Evolutionary conservation across 768 basidiomycete species (phyloP), one percentile per base, ranked within the genome.

Genomic region (Rhizopogon sp.): DNA sequence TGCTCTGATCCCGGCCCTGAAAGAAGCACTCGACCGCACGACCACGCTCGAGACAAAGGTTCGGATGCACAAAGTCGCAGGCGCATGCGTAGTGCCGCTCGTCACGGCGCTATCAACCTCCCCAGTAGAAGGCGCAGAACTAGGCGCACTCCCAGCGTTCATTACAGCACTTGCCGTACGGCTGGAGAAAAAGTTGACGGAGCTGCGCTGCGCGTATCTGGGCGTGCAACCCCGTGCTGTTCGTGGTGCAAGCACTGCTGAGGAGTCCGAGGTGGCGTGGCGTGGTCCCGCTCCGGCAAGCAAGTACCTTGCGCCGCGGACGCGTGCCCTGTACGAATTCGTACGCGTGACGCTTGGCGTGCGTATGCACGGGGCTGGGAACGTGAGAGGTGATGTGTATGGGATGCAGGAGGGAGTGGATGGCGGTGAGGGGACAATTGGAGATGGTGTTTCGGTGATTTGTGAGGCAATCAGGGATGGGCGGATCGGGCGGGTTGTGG

Each of bases 391-490:
- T 7, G 87, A 83, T 60, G 79, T 73, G 58, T 79, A 79, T 52
- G 87, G 89, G 7, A 76, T 85, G 68, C 60, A 56, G 22, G 57
- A 54, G 29, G 85, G 83, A 10, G 77, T 82, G 10, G 84, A 85
- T 49, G 85, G 40, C 3, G 43, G n/a, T 58, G 63, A 2, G 40
- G 44, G 20, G 39, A 87, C 86, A 9, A 68, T 86, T 44, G 92
- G 92, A 4, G 79, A 85, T 64, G 82, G 83, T 59, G 78, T 93
- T 7, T 80, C 86, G 2, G 70, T 83, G 40, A 90, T 95, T 52
- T 84, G 90, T 55, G 92, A 94, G 78, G 80, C 85, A 13, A 83
- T 89, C 47, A 76, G 87, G 31, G 87, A 90, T 64, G 89, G 88
- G 3, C 77, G 84, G 58, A 75, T 88, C 64, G 79, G 82, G 57